Evolutionary conservation across 768 basidiomycete genomes (phyloP).

Genomic region (Macrocybe gigantea): DNA sequence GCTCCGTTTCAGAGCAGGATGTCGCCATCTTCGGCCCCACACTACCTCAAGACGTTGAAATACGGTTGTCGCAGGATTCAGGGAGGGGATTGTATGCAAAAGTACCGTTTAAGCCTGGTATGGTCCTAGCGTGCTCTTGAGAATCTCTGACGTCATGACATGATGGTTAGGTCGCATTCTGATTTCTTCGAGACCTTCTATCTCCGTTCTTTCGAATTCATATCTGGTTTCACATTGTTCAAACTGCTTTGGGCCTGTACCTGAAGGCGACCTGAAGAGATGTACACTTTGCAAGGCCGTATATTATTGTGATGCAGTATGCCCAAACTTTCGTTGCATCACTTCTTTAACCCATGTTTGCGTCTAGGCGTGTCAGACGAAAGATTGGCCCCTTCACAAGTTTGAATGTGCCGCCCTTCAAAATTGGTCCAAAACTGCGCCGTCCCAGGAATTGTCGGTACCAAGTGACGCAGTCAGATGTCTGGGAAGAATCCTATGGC

Average conservation of each 20-base stretch:
- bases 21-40: neutral
- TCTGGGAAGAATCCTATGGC: slow-evolving; percentile 72
- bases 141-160: slow-evolving; percentile 22
- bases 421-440: slow-evolving; percentile 46
- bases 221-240: slow-evolving; percentile 65
- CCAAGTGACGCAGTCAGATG: slow-evolving; percentile 80
- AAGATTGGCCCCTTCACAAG: slow-evolving; percentile 74
- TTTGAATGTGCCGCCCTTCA: slow-evolving; percentile 70
- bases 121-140: neutral
- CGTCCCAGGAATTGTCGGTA: slow-evolving; percentile 37
- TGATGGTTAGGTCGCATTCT: slow-evolving; percentile 48
- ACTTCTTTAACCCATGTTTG: neutral
- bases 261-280: slow-evolving; percentile 42
- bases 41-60: slow-evolving; percentile 36
- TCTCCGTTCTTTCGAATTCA: slow-evolving; percentile 58
- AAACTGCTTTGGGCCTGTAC: slow-evolving; percentile 45
- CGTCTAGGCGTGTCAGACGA: slow-evolving; percentile 58
- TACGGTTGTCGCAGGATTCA: slow-evolving; percentile 24
- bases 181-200: slow-evolving; percentile 51
- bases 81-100: slow-evolving; percentile 46
- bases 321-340: slow-evolving; percentile 16
- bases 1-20: neutral
- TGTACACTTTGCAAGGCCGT: slow-evolving; percentile 70
- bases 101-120: slow-evolving; percentile 17
- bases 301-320: slow-evolving; percentile 72